Base-by-base conservation (phyloP, 768 basidiomycete genomes). In the Chalciporus chontae region DNA sequence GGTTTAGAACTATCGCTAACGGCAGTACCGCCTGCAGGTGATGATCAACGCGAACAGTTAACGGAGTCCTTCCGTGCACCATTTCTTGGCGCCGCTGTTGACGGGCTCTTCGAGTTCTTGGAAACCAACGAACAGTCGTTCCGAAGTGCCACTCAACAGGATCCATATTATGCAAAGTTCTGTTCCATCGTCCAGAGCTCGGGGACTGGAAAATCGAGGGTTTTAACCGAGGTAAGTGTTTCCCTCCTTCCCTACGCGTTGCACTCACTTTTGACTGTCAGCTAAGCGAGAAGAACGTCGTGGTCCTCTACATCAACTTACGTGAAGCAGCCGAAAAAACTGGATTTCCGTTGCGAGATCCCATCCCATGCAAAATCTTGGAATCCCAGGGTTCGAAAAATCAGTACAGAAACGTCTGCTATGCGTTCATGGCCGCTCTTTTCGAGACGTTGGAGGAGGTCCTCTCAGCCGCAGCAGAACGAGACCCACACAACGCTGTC, bases 71-170 rank as follows among this genome's bases (percentile, higher is more conserved):
- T 55, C 7, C n/a, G 8, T 15, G 36, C 21, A 1, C 8, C 14
- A 4, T 46, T 49, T 3, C 7, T 2, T 2, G 53, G 55, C 5
- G 23, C 8, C 17, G 50, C 46, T 1, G 53, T 51, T 11, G 52
- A 57, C 11, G 50, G 61, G 5, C 54, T 63, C 32, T 54, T 52
- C 24, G 54, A 62, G 31, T 62, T 59, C 39, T 40, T 62, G 23
- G 38, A 36, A n/a, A 38, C 15, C 9, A 52, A 57, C 36, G 47
- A 60, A 24, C 34, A 29, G 3, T 15, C 48, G 7, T 58, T 58
- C 42, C 27, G 32, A 21, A n/a, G n/a, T n/a, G 21, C 21, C 21
- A 2, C 2, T 4, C 2, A 21, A 11, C 10, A 11, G 1, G 32
- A 5, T 5, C 32, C 14, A 10, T 32, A 13, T 32, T 32, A 32